Evolutionary conservation across 306 rosid genomes (phyloP), one percentile per base, ranked within the genome.

Genomic region (Cucurbita ficifolia): DNA sequence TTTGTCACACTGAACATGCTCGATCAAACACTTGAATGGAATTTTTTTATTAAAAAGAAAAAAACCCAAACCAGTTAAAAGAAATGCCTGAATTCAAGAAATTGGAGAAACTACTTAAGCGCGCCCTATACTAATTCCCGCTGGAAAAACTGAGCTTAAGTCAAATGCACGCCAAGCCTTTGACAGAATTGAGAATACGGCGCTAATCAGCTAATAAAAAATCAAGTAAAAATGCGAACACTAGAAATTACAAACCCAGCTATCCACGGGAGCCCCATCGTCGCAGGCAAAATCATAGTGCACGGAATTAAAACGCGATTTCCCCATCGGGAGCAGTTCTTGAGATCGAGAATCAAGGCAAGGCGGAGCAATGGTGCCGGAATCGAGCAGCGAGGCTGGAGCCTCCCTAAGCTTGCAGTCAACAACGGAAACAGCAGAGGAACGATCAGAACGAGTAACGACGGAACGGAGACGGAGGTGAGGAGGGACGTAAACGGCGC

Each of bases 381-480:
- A 85, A 75, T 80, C 82, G 50, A 76, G 22, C 58, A 74, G 50
- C 9, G 74, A 62, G 6, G 42, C 33, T 11, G 74, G 79, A 45
- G 76, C 55, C 14, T 62, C 78, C 13, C 72, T 77, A 38, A 74
- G 83, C 83, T 84, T 90, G 74, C 85, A 77, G 78, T 68, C 61
- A 33, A 72, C 5, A 2, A 79, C 6, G 1, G 84, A 69, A 79
- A 85, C 53, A 71, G 86, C 38, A 21, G 96, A 73, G 69, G 64
- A 76, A 83, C 72, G 13, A 70, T 59, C 81, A 11, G 80, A 61
- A 70, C 84, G 29, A 60, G 79, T 71, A 49, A 83, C 70, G 73
- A 82, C 86, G 70, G 97, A 86, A 84, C 89, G 98, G 5, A 83
- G 81, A 38, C 96, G 98, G 19, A 88, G 86, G 83, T 87, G 98